Evolutionary conservation across 805 yeast genomes (phyloP).

Genomic region (Torulaspora franciscae): DNA sequence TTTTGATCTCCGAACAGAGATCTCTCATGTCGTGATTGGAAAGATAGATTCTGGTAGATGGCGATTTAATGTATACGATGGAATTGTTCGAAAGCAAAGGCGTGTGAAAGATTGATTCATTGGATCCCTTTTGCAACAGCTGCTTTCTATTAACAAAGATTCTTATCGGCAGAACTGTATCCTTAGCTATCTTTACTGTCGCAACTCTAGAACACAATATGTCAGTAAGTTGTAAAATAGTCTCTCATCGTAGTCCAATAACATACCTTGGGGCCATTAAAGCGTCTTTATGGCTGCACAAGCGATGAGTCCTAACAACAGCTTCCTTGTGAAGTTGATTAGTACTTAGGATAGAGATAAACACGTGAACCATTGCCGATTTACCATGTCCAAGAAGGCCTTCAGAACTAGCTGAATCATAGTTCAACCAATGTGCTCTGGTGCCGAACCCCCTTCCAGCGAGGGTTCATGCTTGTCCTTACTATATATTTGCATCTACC

Average conservation of each 20-base stretch:
- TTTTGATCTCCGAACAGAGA: conserved; percentile 26
- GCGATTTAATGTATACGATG: conserved; percentile 31
- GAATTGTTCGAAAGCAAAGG: conserved; percentile 36
- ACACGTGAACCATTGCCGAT: too few relatives aligned
- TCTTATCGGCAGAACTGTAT: conserved; percentile 25
- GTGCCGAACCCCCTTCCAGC: not conserved
- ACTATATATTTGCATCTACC: not conserved
- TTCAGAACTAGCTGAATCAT: too few relatives aligned
- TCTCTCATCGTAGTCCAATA: not conserved
- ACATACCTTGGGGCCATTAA: conserved; percentile 18
- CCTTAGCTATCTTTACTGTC: conserved; percentile 21
- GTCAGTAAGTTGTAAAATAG: conserved; percentile 5
- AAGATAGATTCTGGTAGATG: conserved; percentile 26
- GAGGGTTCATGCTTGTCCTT: not conserved
- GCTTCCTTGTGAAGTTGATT: too few relatives aligned
- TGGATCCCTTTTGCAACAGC: conserved; percentile 21
- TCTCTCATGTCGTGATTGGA: conserved; percentile 31
- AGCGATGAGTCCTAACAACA: too few relatives aligned
- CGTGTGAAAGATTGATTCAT: conserved; percentile 28
- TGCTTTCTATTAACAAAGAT: conserved; percentile 31
- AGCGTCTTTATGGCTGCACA: not conserved
- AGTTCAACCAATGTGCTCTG: not conserved
- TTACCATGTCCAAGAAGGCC: too few relatives aligned
- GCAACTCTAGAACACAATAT: conserved; percentile 21
- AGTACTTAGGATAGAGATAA: too few relatives aligned